Evolutionary conservation across 306 rosid genomes (phyloP).

Genomic region (Prunus campanulata): DNA sequence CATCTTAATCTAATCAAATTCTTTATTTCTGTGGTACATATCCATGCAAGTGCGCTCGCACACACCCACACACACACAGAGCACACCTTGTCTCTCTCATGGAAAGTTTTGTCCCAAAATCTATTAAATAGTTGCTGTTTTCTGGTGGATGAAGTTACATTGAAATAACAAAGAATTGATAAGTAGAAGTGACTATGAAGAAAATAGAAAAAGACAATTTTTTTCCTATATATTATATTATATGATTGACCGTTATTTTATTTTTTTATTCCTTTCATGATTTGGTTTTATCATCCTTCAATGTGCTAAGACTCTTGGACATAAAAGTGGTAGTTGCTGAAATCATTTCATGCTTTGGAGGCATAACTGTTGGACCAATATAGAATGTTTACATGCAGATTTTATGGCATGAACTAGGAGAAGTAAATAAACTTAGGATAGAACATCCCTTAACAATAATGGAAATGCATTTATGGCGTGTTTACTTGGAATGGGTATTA

Average conservation of each 20-base stretch:
- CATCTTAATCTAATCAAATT: background rate
- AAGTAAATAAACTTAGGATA: too few species aligned
- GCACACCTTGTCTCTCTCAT: too few species aligned
- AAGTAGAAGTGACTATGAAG: too few species aligned
- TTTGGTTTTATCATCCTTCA: background rate
- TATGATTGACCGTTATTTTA: background rate
- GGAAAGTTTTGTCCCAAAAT: background rate
- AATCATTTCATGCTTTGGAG: background rate
- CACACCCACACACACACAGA: too few species aligned
- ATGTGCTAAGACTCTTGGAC: background rate
- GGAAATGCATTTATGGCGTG: too few species aligned
- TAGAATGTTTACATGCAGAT: too few species aligned
- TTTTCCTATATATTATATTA: too few species aligned
- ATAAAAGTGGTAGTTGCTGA: background rate
- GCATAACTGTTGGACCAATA: too few species aligned
- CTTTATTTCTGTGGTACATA: background rate
- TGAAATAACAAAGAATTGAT: background rate
- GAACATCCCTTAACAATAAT: too few species aligned
- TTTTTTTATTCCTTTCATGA: background rate
- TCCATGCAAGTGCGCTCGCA: background rate
- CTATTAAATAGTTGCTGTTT: background rate
- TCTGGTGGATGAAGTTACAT: background rate
- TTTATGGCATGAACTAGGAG: too few species aligned
- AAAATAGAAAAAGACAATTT: too few species aligned
- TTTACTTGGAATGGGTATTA: too few species aligned